Base-by-base conservation (phyloP, 768 basidiomycete genomes). In the Collybia sordida region DNA sequence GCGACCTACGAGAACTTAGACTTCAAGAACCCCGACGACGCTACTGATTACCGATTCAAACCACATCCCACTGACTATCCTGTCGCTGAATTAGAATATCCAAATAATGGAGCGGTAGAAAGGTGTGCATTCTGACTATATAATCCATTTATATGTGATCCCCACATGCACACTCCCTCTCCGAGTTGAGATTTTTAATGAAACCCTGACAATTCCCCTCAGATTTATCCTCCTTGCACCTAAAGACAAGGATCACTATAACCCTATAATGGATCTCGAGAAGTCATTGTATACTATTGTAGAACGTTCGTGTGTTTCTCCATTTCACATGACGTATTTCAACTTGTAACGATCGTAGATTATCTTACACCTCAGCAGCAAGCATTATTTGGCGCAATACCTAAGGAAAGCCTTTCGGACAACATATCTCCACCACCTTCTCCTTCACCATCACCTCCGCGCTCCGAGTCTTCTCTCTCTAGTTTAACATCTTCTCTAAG, bases 241-340 rank as follows among this genome's bases (percentile, higher is more conserved):
- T 24, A 89, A 84, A 59, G 90, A 93, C 72, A 83, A 83, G 57
- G 90, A 93, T 58, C 88, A 92, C 56, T 93, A 92, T 66, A 87
- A 89, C 62, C 91, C 91, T 12, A 85, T 93, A 49, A 78, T 86
- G 74, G 88, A 88, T 60, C 71, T 93, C 27, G 86, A 90, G 69
- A 74, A 77, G 52, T 78, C 85, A 9, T 66, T 93, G 23, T 77
- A 84, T 64, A 82, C 82, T 42, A 90, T 93, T 40, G 68, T 91
- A 51, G 80, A 88, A 67, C 78, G 88, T 88, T 50, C 25, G 80
- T 62, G n/a, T 25, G 27, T 25, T 14, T 31, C 22, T 19, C 14
- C 31, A 18, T 40, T 35, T 28, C 45, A 18, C 19, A 51, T 47
- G 15, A 4, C 17, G 41, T 18, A 19, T 49, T 35, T 49, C 46